These are phyloP conservation scores for Astragalus membranaceus DNA, from an alignment of 306 rosid species.

Conservation along the genomic window DNA sequence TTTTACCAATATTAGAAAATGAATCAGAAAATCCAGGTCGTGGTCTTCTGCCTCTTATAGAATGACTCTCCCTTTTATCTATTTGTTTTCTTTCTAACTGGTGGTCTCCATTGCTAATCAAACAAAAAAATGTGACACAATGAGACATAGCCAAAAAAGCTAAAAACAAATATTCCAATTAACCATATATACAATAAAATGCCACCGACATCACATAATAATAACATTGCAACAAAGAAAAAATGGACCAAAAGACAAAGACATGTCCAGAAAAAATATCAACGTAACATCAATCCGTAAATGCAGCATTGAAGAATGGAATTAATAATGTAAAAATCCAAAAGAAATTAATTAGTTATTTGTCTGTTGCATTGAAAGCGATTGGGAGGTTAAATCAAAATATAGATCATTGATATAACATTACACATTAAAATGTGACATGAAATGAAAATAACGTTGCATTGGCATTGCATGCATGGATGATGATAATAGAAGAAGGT, in stretches of 20 bases:
- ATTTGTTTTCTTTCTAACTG: conserved; percentile 28
- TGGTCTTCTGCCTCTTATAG: conserved; percentile 29
- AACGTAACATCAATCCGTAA: background rate
- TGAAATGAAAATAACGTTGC: background rate
- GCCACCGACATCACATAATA: background rate
- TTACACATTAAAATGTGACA: background rate
- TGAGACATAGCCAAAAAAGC: background rate
- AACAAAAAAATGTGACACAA: conserved; percentile 24
- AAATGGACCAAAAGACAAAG: background rate
- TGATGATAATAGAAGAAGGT: too few species aligned
- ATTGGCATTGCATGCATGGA: background rate
- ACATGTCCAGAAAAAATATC: conserved; percentile 5
- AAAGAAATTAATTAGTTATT: background rate
- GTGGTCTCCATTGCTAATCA: conserved; percentile 36
- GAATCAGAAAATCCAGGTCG: conserved; percentile 58
- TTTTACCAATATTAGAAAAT: conserved; percentile 49
- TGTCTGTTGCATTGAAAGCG: background rate
- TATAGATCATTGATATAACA: too few species aligned
- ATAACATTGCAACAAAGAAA: background rate
- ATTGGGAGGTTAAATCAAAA: background rate
- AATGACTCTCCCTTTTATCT: background rate
- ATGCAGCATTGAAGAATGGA: background rate
- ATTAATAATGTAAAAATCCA: background rate
- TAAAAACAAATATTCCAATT: conserved; percentile 11
- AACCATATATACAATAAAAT: background rate